A percentile compares a stretch with the other conserved stretches of the same genome.
These are phyloP conservation scores for Cucurbitaria berberidis DNA, from an alignment of 2,329 filamentous ascomycete species.

Conservation along the genomic window DNA sequence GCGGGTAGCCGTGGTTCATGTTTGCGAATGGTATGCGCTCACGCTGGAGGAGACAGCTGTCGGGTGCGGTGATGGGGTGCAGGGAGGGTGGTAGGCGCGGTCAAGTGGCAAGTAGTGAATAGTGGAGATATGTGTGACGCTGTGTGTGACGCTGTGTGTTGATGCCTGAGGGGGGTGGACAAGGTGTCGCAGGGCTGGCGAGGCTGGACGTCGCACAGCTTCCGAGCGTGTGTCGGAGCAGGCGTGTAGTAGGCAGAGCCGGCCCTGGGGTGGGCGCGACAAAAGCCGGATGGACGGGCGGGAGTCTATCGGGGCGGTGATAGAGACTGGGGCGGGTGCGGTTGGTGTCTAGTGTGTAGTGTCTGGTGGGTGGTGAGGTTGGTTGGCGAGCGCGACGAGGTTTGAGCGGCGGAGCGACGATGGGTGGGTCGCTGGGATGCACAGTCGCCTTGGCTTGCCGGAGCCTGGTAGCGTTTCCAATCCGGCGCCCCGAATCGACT, in stretches of 20 bases:
- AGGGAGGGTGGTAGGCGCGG: constrained; percentile 1
- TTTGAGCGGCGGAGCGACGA: constrained; percentile 21
- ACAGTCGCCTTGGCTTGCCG: constrained; percentile 11
- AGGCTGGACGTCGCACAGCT: constrained; percentile 32
- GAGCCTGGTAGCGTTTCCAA: background rate
- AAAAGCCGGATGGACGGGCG: constrained; percentile 20
- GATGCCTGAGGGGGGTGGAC: constrained; percentile 12
- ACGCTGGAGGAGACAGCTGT: background rate
- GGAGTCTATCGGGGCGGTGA: constrained; percentile 12
- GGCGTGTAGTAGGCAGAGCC: constrained; percentile 14
- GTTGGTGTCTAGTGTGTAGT: too few species aligned
- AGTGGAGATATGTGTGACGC: constrained; percentile 26
- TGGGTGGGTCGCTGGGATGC: constrained; percentile 18
- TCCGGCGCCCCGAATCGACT: constrained; percentile 2
- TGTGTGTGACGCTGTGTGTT: constrained; percentile 26
- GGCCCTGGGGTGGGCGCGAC: constrained; percentile 35
- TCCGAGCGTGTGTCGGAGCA: constrained; percentile 7
- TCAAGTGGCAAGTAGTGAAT: constrained; percentile 9
- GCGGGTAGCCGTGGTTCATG: constrained; percentile 75
- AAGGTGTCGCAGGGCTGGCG: constrained; percentile 23
- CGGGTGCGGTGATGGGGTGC: background rate
- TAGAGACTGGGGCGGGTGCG: constrained; percentile 9
- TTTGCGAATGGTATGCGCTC: constrained; percentile 20
- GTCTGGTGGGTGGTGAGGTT: constrained; percentile 16
- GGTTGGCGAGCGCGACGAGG: constrained; percentile 17